Conservation (phyloP, 169 alveolate species). For the Plasmodium falciparum region DNA sequence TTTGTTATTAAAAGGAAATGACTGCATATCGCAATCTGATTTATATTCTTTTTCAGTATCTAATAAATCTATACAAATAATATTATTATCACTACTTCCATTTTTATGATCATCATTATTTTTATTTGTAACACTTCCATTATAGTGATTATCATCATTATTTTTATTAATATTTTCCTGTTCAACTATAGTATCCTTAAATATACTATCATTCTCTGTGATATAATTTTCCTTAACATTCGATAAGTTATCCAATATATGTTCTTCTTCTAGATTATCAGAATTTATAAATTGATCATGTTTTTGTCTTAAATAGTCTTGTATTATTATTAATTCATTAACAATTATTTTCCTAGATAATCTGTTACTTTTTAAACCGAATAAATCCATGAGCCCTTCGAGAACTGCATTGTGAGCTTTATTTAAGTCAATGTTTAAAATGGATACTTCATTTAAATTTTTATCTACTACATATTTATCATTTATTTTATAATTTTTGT, state of each 20-base stretch:
- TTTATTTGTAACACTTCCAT: not conserved
- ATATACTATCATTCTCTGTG: not conserved
- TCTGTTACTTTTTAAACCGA: constrained; percentile 45
- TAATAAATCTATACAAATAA: not conserved
- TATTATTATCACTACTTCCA: not conserved
- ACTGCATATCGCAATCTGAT: not conserved
- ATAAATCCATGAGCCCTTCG: constrained; percentile 57
- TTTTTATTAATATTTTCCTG: not conserved
- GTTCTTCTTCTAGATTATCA: not conserved
- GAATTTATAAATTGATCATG: not conserved
- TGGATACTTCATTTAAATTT: constrained; percentile 17
- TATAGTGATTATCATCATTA: not conserved
- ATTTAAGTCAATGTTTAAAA: constrained; percentile 44
- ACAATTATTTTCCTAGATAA: constrained; percentile 48
- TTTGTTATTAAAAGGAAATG: not conserved
- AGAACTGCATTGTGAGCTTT: constrained; percentile 30
- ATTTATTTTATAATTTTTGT: not conserved
- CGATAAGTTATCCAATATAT: not conserved
- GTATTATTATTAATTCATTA: constrained; percentile 45
- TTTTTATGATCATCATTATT: not conserved
- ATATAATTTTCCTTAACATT: not conserved
- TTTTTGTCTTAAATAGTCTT: constrained; percentile 18
- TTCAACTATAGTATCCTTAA: not conserved
- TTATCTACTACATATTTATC: constrained; percentile 5
- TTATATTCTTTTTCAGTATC: not conserved